Evolutionary conservation across 352 stramenopile genomes (phyloP).

Genomic region (Phytophthora tentaculata): DNA sequence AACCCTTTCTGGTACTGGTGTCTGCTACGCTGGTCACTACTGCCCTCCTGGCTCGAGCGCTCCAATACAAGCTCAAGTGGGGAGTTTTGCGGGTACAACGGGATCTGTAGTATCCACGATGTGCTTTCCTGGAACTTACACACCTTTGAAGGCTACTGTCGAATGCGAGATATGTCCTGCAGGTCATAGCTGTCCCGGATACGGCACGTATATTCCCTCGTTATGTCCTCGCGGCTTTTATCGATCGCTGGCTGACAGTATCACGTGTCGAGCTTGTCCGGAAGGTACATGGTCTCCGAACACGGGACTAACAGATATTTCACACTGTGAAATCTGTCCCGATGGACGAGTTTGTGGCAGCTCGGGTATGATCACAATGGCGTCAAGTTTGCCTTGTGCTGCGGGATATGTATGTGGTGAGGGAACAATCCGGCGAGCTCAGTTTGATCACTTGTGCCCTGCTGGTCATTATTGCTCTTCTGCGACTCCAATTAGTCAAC

Average conservation of each 20-base stretch:
- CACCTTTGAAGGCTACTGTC: slow-evolving; percentile 88
- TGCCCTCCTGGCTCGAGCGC: slow-evolving; percentile 91
- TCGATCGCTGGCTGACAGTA: slow-evolving; percentile 94
- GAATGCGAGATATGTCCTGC: slow-evolving; percentile 93
- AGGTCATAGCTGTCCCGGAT: slow-evolving; percentile 93
- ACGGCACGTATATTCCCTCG: slow-evolving; percentile 96
- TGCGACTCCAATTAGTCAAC: slow-evolving; percentile 79
- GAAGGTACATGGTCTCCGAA: slow-evolving; percentile 94
- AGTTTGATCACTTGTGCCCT: slow-evolving; percentile 94
- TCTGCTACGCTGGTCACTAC: slow-evolving; percentile 96
- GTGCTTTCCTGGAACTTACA: slow-evolving; percentile 98
- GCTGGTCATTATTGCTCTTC: slow-evolving; percentile 91
- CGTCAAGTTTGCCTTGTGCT: slow-evolving; percentile 87
- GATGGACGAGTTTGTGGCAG: slow-evolving; percentile 94
- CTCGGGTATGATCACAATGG: slow-evolving; percentile 87
- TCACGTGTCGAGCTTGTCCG: slow-evolving; percentile 95
- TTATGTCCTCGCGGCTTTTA: slow-evolving; percentile 95
- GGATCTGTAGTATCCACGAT: slow-evolving; percentile 93
- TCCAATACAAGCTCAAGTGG: slow-evolving; percentile 91
- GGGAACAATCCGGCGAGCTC: slow-evolving; percentile 88
- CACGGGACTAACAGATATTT: slow-evolving; percentile 94
- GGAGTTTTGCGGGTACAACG: slow-evolving; percentile 88
- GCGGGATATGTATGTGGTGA: slow-evolving; percentile 95
- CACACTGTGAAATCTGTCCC: slow-evolving; percentile 95
- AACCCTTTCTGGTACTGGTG: slow-evolving; percentile 76